Evolutionary conservation across 2,329 filamentous ascomycete species (phyloP).

Genomic region (Talaromyces sp.): DNA sequence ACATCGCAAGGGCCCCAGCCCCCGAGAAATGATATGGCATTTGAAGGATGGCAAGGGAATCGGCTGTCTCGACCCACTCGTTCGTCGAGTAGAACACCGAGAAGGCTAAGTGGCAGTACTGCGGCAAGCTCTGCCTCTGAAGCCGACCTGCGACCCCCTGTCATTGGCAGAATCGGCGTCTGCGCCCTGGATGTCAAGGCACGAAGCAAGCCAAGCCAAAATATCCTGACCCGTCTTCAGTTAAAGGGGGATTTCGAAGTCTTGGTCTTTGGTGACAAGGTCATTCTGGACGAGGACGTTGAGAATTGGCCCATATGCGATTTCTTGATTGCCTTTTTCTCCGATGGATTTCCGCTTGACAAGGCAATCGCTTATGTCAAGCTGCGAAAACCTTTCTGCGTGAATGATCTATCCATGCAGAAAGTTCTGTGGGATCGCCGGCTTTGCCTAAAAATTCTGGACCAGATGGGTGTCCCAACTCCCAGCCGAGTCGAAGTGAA

Average conservation of each 20-base stretch:
- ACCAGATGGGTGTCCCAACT: conserved; percentile 83
- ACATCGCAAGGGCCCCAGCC: conserved; percentile 13
- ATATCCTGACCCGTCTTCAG: conserved; percentile 89
- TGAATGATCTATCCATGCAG: conserved; percentile 97
- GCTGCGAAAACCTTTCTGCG: conserved; percentile 89
- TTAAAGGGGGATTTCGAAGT: conserved; percentile 92
- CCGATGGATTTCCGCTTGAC: conserved; percentile 91
- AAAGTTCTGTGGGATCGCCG: conserved; percentile 94
- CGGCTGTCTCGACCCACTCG: conserved; percentile 28
- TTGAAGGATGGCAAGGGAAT: conserved; percentile 32
- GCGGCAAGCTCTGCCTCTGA: conserved; percentile 72
- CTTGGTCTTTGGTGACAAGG: conserved; percentile 96
- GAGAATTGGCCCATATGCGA: conserved; percentile 97
- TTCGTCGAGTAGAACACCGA: conserved; percentile 64
- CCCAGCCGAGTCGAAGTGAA: conserved; percentile 86
- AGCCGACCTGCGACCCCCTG: conserved; percentile 44
- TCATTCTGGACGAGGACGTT: conserved; percentile 92
- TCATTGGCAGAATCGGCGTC: conserved; percentile 72
- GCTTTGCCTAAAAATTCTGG: conserved; percentile 79
- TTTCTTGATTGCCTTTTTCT: conserved; percentile 97
- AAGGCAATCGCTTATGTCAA: conserved; percentile 96
- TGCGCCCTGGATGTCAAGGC: conserved; percentile 95
- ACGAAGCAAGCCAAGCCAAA: conserved; percentile 91
- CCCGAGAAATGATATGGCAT: conserved; percentile 17
- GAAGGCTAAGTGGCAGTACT: conserved; percentile 76